Conservation (phyloP, 352 stramenopile genomes). For the Plasmopara viticola region DNA sequence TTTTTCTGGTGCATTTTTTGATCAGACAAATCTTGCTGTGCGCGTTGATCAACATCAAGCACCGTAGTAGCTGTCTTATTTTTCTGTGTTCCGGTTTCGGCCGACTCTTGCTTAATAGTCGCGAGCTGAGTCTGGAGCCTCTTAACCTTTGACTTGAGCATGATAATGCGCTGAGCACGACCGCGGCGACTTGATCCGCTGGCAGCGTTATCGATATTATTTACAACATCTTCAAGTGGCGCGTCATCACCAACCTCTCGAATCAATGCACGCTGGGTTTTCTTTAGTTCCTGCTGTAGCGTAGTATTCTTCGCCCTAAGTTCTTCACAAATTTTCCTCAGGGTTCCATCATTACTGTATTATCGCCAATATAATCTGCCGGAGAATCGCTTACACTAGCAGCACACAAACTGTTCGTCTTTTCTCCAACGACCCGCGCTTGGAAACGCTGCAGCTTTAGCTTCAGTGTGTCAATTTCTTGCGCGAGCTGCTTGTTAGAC, state of each 20-base stretch:
- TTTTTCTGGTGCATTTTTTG: constrained; percentile 59
- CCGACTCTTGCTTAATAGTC: constrained; percentile 1
- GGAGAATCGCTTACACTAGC: constrained; percentile 2
- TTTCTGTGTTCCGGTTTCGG: neutral
- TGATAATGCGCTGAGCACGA: constrained; percentile 78
- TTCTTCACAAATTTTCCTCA: constrained; percentile 56
- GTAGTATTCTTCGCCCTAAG: constrained; percentile 51
- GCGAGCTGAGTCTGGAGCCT: constrained; percentile 49
- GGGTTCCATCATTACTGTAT: constrained; percentile 1
- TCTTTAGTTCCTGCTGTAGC: constrained; percentile 58
- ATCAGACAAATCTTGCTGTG: constrained; percentile 47
- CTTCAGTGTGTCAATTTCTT: constrained; percentile 53
- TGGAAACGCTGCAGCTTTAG: constrained; percentile 56
- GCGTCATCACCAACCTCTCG: constrained; percentile 63
- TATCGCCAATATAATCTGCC: neutral
- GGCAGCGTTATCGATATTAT: constrained; percentile 16
- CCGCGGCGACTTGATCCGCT: constrained; percentile 36
- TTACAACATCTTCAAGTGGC: constrained; percentile 41
- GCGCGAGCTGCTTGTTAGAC: constrained; percentile 34
- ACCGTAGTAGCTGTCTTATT: neutral
- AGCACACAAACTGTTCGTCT: constrained; percentile 3
- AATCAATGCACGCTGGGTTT: constrained; percentile 56
- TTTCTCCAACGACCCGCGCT: constrained; percentile 27
- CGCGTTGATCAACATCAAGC: constrained; percentile 55
- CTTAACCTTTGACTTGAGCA: constrained; percentile 78